Evolutionary conservation across 2,329 filamentous ascomycete genomes (phyloP).

Genomic region (Raffaelea albimanens): DNA sequence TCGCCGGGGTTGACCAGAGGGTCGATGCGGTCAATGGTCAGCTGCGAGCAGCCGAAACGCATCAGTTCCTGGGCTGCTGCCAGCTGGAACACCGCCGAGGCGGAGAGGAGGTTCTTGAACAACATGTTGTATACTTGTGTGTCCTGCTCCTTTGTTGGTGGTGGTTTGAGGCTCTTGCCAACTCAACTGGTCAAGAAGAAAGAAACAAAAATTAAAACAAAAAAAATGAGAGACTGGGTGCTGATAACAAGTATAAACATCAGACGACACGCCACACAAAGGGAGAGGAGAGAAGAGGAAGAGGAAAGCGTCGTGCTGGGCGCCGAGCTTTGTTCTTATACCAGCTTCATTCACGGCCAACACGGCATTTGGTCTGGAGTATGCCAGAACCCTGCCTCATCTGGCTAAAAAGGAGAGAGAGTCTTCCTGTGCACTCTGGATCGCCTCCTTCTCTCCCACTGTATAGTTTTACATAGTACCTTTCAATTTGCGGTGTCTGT

Average conservation of each 20-base stretch:
- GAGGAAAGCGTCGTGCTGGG: neutral
- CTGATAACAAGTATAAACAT: neutral
- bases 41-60: slow-evolving; percentile 17
- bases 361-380: no score
- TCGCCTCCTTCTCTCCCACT: no score
- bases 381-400: no score
- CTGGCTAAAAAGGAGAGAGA: slow-evolving; percentile 2
- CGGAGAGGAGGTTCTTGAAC: slow-evolving; percentile 17
- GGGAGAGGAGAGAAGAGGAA: neutral
- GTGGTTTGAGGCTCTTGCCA: neutral
- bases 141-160: no score
- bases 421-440: neutral
- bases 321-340: no score
- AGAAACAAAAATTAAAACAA: neutral
- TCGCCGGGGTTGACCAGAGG: slow-evolving; percentile 25
- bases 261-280: neutral
- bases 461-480: no score
- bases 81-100: slow-evolving; percentile 16
- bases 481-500: no score
- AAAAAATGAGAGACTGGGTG: neutral
- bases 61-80: slow-evolving; percentile 23
- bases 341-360: no score
- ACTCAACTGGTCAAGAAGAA: neutral
- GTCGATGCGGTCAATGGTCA: slow-evolving; percentile 16
- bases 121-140: slow-evolving; percentile 16